These are phyloP conservation scores for Saccharomyces uvarum DNA, from an alignment of 1,139 yeast genomes.

Conservation along the genomic window DNA sequence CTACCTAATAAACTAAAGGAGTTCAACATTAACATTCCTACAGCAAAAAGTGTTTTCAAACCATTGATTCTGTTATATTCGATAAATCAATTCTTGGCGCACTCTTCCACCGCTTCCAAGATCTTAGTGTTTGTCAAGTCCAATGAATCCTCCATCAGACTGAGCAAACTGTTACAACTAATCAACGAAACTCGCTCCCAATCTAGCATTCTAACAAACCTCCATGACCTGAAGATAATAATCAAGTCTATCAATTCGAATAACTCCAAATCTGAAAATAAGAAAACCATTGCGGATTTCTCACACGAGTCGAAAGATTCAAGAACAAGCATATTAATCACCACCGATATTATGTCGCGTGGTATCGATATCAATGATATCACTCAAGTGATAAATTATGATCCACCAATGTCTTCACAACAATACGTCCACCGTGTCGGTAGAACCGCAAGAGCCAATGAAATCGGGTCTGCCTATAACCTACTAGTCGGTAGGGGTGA, in stretches of 20 bases:
- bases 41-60: constrained; percentile 54
- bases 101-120: constrained; percentile 5
- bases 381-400: constrained; percentile 77
- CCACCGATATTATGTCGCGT: constrained; percentile 90
- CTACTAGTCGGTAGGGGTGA: constrained; percentile 73
- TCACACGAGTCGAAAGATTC: constrained; percentile 19
- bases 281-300: constrained; percentile 49
- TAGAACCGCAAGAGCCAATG: constrained; percentile 90
- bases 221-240: constrained; percentile 3
- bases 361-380: constrained; percentile 79
- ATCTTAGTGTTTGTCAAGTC: constrained; percentile 72
- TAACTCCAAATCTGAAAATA: constrained; percentile 41
- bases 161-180: constrained; percentile 52
- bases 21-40: constrained; percentile 42
- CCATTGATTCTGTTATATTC: constrained; percentile 64
- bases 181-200: constrained; percentile 30
- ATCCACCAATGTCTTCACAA: constrained; percentile 77
- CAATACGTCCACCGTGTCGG: constrained; percentile 96
- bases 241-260: constrained; percentile 42
- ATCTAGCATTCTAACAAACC: constrained; percentile 18
- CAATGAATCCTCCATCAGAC: constrained; percentile 76
- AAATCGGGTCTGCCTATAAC: constrained; percentile 64
- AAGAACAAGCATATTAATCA: constrained; percentile 54
- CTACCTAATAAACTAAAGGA: constrained; percentile 54
- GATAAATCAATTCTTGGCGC: constrained; percentile 26